Evolutionary conservation across 1,139 yeast genomes (phyloP).

Genomic region (Kodamaea sp.): DNA sequence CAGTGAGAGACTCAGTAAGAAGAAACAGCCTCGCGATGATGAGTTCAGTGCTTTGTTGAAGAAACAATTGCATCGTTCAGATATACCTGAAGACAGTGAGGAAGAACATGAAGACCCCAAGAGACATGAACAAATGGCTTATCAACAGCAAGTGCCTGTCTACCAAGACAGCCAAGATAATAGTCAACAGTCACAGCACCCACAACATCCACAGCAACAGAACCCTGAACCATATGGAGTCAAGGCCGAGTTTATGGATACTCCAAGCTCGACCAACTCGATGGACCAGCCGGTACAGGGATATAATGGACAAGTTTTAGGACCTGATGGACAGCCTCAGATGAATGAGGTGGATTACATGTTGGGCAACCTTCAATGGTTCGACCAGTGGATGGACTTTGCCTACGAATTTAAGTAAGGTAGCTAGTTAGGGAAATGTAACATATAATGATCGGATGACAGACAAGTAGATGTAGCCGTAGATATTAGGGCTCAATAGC

Average conservation of each 20-base stretch:
- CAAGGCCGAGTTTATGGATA: neutral
- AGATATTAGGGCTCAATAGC: too few species aligned
- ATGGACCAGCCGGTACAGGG: neutral
- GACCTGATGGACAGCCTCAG: neutral
- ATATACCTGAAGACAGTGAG: neutral
- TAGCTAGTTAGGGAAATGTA: too few species aligned
- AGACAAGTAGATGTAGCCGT: too few species aligned
- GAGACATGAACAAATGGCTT: neutral
- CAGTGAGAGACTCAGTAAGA: constrained; percentile 8
- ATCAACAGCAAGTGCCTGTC: neutral
- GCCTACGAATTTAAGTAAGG: constrained; percentile 20
- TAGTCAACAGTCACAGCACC: neutral
- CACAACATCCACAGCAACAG: neutral
- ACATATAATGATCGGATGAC: too few species aligned
- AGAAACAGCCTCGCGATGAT: constrained; percentile 11
- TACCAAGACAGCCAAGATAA: neutral
- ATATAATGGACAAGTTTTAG: neutral
- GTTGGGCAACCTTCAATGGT: constrained; percentile 55
- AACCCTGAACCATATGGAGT: neutral
- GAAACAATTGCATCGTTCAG: constrained; percentile 21
- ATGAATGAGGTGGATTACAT: constrained; percentile 20
- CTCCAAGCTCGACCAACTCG: constrained; percentile 3
- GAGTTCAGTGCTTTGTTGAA: constrained; percentile 25
- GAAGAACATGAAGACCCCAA: neutral
- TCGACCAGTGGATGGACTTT: constrained; percentile 51